A percentile compares a stretch with the other conserved stretches of the same genome.
Conservation (phyloP, 768 basidiomycete species). For the Leccinum barrowsii region DNA sequence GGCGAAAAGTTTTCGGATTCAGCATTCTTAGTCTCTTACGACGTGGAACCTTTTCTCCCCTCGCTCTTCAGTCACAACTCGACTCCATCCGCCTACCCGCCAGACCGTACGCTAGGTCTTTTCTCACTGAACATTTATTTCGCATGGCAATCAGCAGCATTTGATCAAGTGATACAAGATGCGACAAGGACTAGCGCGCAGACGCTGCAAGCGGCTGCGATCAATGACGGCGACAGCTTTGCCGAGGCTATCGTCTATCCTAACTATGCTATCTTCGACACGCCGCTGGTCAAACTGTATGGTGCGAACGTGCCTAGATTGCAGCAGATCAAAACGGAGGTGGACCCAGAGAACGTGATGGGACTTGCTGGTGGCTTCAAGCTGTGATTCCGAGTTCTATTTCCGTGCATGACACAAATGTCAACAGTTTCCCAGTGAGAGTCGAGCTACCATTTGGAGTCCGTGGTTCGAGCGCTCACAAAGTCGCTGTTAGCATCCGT, state of each 20-base stretch:
- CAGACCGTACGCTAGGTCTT: too few species aligned
- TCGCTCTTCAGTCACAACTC: too few species aligned
- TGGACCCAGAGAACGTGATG: slow-evolving; percentile 59
- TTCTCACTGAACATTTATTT: too few species aligned
- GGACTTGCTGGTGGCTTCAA: slow-evolving; percentile 60
- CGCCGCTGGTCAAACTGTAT: slow-evolving; percentile 45
- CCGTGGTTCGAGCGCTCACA: background rate
- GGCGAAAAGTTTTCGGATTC: background rate
- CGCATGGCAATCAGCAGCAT: too few species aligned
- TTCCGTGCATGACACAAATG: background rate
- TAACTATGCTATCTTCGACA: slow-evolving; percentile 55
- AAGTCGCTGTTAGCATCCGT: background rate
- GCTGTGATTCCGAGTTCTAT: slow-evolving; percentile 15
- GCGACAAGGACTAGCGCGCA: slow-evolving; percentile 36
- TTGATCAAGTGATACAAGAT: slow-evolving; percentile 24
- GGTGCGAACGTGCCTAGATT: slow-evolving; percentile 39
- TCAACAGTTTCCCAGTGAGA: background rate
- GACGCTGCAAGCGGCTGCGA: slow-evolving; percentile 36
- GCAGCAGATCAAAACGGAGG: slow-evolving; percentile 36
- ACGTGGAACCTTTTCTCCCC: slow-evolving; percentile 49
- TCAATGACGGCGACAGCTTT: slow-evolving; percentile 33
- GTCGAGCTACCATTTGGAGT: background rate
- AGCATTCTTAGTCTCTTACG: slow-evolving; percentile 1
- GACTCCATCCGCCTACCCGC: too few species aligned
- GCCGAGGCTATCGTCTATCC: slow-evolving; percentile 40